Conservation (phyloP, 2,329 filamentous ascomycete species). For the Fusarium haematococcum region DNA sequence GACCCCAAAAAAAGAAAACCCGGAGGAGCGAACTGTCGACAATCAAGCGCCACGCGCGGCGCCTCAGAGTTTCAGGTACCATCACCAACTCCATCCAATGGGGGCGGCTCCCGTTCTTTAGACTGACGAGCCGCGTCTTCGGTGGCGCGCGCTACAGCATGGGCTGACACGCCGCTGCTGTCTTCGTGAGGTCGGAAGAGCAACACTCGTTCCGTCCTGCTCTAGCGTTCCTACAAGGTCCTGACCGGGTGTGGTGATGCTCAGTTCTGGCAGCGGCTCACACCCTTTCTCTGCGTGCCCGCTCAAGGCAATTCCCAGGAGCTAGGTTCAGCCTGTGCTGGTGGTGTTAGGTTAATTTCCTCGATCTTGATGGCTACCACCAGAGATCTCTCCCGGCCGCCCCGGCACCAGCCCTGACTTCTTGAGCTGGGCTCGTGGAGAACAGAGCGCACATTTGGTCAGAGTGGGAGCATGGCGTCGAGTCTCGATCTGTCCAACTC, state of each 20-base stretch:
- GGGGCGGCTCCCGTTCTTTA: conserved; percentile 35
- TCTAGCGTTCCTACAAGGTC: conserved; percentile 12
- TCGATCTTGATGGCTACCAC: conserved; percentile 14
- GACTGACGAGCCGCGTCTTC: conserved; percentile 29
- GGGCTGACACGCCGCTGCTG: conserved; percentile 17
- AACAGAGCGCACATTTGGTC: not conserved
- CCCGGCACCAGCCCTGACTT: conserved; percentile 14
- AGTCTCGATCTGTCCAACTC: conserved; percentile 18
- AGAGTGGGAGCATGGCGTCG: conserved; percentile 33
- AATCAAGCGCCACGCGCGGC: conserved; percentile 39
- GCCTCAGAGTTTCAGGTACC: conserved; percentile 43
- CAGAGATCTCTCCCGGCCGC: conserved; percentile 27
- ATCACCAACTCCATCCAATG: conserved; percentile 35
- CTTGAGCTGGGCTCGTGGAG: not conserved
- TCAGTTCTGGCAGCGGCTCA: not conserved
- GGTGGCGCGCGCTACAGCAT: conserved; percentile 33
- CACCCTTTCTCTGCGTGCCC: not conserved
- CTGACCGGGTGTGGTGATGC: not conserved
- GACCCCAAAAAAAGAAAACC: conserved; percentile 8
- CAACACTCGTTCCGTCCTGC: conserved; percentile 11
- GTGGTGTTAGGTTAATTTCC: conserved; percentile 7
- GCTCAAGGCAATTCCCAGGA: not conserved
- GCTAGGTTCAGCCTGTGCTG: conserved; percentile 7
- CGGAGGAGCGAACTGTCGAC: conserved; percentile 24
- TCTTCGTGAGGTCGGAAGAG: conserved; percentile 18